Evolutionary conservation across 495 filamentous ascomycete species (phyloP).

Genomic region (Penicillium steckii): DNA sequence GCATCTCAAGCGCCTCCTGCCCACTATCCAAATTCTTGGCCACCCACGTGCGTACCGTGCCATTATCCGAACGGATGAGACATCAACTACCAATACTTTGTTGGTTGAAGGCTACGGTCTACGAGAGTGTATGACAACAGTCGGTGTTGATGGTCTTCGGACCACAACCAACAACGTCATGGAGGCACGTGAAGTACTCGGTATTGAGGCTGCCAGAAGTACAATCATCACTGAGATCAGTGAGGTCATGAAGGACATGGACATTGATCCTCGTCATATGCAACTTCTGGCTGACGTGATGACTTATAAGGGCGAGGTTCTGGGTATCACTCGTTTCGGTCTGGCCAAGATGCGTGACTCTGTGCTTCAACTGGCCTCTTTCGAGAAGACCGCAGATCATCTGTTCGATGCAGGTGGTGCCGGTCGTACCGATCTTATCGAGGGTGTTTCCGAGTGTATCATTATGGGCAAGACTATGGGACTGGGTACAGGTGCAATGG

Average conservation of each 20-base stretch:
- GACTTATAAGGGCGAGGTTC: constrained; percentile 97
- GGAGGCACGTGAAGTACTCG: constrained; percentile 88
- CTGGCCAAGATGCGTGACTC: constrained; percentile 95
- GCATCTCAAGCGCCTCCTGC: constrained; percentile 77
- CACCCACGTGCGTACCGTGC: constrained; percentile 83
- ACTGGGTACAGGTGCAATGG: constrained; percentile 88
- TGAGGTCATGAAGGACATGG: constrained; percentile 85
- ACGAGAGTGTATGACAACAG: constrained; percentile 83
- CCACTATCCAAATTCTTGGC: constrained; percentile 76
- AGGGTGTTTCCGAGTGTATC: constrained; percentile 95
- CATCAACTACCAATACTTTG: constrained; percentile 60
- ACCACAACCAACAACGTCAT: constrained; percentile 84
- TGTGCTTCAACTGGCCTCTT: constrained; percentile 91
- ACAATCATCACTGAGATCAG: constrained; percentile 82
- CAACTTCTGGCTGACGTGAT: constrained; percentile 97
- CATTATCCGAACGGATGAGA: constrained; percentile 78
- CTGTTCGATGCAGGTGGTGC: constrained; percentile 90
- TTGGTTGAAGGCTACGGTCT: constrained; percentile 95
- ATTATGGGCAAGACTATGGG: constrained; percentile 95
- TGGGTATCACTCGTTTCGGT: constrained; percentile 97
- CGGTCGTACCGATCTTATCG: constrained; percentile 84
- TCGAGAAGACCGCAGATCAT: constrained; percentile 98
- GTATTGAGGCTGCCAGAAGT: constrained; percentile 88
- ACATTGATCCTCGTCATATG: constrained; percentile 98
- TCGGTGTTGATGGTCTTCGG: constrained; percentile 73